Evolutionary conservation across 1,284 basidiomycete species (phyloP).

Genomic region (Ceratorhiza oryzae-sativae): DNA sequence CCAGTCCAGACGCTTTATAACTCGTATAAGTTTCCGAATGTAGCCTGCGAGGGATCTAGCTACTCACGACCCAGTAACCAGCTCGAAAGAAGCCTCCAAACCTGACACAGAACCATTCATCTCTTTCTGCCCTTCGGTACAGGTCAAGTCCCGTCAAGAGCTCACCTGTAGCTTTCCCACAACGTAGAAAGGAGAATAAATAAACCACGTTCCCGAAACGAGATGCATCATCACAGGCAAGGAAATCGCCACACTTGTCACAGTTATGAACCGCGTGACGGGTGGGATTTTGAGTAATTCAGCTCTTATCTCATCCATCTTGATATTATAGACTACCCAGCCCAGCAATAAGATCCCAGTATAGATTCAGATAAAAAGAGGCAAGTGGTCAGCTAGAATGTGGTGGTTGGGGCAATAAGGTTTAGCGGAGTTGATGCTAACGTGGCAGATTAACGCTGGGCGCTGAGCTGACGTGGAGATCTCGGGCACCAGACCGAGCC

Average conservation of each 20-base stretch:
- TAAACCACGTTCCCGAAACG: constrained; percentile 61
- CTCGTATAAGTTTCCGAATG: background rate
- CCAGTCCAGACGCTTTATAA: constrained; percentile 60
- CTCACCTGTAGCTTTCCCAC: constrained; percentile 62
- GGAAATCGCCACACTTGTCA: constrained; percentile 68
- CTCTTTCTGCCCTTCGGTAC: too few species aligned
- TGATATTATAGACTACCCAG: background rate
- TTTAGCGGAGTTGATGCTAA: background rate
- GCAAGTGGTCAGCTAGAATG: background rate
- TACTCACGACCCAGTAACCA: constrained; percentile 78
- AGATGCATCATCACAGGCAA: constrained; percentile 67
- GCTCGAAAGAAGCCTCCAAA: constrained; percentile 79
- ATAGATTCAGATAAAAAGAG: background rate
- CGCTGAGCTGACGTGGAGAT: too few species aligned
- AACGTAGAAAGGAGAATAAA: constrained; percentile 64
- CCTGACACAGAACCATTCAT: constrained; percentile 52
- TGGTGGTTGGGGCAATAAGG: background rate
- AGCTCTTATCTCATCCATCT: constrained; percentile 26
- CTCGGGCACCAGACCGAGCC: too few species aligned
- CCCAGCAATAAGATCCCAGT: background rate
- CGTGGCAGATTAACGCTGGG: background rate
- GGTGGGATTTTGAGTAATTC: constrained; percentile 85
- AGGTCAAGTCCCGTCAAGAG: too few species aligned
- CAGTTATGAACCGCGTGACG: constrained; percentile 77
- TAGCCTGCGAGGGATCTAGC: too few species aligned